Evolutionary conservation across 2,329 filamentous ascomycete species (phyloP).

Genomic region (Thyridium curvatum): DNA sequence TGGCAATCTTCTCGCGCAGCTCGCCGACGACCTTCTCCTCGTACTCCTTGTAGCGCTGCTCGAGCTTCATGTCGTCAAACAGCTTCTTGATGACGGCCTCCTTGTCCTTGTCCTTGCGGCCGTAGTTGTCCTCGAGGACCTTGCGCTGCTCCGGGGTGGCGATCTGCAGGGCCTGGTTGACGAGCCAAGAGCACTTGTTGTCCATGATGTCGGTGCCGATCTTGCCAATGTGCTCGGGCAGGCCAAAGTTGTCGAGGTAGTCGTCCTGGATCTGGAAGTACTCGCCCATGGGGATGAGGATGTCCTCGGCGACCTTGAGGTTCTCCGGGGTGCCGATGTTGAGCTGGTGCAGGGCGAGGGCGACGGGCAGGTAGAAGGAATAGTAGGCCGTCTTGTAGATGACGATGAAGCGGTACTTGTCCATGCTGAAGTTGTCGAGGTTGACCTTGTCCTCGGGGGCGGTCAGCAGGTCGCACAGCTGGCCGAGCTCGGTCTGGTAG

Average conservation of each 20-base stretch:
- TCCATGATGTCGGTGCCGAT: conserved; percentile 98
- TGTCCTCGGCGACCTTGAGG: conserved; percentile 81
- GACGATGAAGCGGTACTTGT: conserved; percentile 97
- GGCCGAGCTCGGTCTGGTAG: conserved; percentile 91
- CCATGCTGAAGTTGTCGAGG: conserved; percentile 88
- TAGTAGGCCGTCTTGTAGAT: conserved; percentile 99
- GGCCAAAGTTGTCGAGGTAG: conserved; percentile 96
- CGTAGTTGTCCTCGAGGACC: conserved; percentile 88
- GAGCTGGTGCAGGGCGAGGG: conserved; percentile 79
- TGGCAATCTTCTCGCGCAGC: conserved; percentile 66
- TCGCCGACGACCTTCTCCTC: conserved; percentile 83
- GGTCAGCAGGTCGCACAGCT: conserved; percentile 90
- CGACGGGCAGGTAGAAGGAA: conserved; percentile 96
- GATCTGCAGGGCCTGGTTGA: conserved; percentile 85
- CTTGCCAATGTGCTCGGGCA: conserved; percentile 91
- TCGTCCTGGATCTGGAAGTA: conserved; percentile 99
- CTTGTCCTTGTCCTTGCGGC: conserved; percentile 76
- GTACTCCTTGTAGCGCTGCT: conserved; percentile 78
- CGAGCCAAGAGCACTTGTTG: conserved; percentile 98
- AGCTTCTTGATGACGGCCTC: conserved; percentile 86
- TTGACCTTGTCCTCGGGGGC: conserved; percentile 91
- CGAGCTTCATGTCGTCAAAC: conserved; percentile 78
- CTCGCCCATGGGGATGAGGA: conserved; percentile 93
- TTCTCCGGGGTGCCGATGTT: conserved; percentile 82
- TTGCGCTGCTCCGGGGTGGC: conserved; percentile 80